Evolutionary conservation across 2,329 filamentous ascomycete genomes (phyloP), one percentile per base, ranked within the genome.

Genomic region (Pseudopyrenochaeta lycopersici): DNA sequence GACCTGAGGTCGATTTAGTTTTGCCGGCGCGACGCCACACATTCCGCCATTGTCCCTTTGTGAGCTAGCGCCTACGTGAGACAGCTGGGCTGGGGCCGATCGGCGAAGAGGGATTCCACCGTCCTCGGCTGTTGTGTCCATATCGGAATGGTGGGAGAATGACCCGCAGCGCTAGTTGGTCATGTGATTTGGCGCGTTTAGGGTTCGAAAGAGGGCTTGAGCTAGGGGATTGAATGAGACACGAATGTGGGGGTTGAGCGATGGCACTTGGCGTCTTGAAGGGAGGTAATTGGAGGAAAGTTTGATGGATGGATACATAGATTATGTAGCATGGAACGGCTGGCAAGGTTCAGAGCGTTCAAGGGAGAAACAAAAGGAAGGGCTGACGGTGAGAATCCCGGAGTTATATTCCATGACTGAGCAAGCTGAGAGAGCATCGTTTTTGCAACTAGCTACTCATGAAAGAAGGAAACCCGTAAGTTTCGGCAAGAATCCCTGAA

Each of bases 121-220:
- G 15, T 35, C 32, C 12, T 17, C 32, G 32, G 32, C 32, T 35
- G 32, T 35, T 11, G 32, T 35, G 32, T 17, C 32, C 32, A 5
- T n/a, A 35, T 14, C 12, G 32, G 32, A 5, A 38, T 18, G 31
- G 27, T 32, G 23, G 15, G 49, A 4, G 38, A 42, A 61, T 63
- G 60, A 61, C 54, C 52, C 41, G 60, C 58, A 63, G 58, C 52
- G 49, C 31, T 1, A 29, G 12, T 7, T n/a, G 43, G 47, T 63
- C 58, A 54, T 46, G 60, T 63, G 60, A 63, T 49, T 51, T 59
- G 47, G 53, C 35, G 43, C 12, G 32, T 11, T 49, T 39, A 18
- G 40, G 33, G 48, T 27, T 27, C 9, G 23, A 27, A 5, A 27
- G 38, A 40, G 35, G 45, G 29, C 32, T 21, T 41, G 21, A 31